A percentile compares a stretch with the other conserved stretches of the same genome.
Evolutionary conservation across 352 stramenopile genomes (phyloP).

Genomic region (Globisporangium irregulare): DNA sequence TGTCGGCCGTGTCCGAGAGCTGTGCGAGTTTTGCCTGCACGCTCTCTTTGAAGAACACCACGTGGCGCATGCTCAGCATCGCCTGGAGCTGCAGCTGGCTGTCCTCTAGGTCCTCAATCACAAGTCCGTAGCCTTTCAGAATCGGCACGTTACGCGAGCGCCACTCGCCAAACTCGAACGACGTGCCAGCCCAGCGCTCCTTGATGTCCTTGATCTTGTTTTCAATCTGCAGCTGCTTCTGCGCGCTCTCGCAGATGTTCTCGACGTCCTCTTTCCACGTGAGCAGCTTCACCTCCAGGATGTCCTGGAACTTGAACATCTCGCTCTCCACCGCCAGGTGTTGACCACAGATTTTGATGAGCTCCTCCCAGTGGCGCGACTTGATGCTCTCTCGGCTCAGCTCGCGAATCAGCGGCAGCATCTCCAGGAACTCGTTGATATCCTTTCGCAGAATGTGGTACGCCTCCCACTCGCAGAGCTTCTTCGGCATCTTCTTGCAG

Average conservation of each 20-base stretch:
- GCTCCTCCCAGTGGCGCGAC: slow-evolving; percentile 82
- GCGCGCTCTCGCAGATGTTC: slow-evolving; percentile 87
- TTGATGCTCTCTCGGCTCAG: slow-evolving; percentile 86
- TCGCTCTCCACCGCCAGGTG: slow-evolving; percentile 68
- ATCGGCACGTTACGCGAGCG: slow-evolving; percentile 70
- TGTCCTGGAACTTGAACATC: slow-evolving; percentile 69
- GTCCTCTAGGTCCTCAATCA: slow-evolving; percentile 90
- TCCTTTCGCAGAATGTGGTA: slow-evolving; percentile 74
- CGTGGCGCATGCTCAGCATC: slow-evolving; percentile 87
- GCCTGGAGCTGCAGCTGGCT: slow-evolving; percentile 86
- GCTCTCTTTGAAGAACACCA: slow-evolving; percentile 85
- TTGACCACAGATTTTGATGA: slow-evolving; percentile 53
- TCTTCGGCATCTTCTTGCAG: slow-evolving; percentile 84
- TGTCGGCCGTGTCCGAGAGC: slow-evolving; percentile 87
- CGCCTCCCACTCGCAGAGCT: slow-evolving; percentile 82
- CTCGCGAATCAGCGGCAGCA: slow-evolving; percentile 82
- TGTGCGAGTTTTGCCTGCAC: slow-evolving; percentile 78
- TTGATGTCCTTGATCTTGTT: slow-evolving; percentile 87
- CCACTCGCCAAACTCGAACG: slow-evolving; percentile 88
- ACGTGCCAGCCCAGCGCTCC: slow-evolving; percentile 68
- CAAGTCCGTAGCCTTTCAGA: slow-evolving; percentile 68
- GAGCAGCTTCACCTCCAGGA: slow-evolving; percentile 78
- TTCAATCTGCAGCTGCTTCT: slow-evolving; percentile 90
- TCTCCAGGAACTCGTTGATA: slow-evolving; percentile 81
- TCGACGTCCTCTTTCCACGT: slow-evolving; percentile 80